Evolutionary conservation across 2,329 filamentous ascomycete genomes (phyloP), one percentile per base, ranked within the genome.

Genomic region (Colletotrichum eleusines): DNA sequence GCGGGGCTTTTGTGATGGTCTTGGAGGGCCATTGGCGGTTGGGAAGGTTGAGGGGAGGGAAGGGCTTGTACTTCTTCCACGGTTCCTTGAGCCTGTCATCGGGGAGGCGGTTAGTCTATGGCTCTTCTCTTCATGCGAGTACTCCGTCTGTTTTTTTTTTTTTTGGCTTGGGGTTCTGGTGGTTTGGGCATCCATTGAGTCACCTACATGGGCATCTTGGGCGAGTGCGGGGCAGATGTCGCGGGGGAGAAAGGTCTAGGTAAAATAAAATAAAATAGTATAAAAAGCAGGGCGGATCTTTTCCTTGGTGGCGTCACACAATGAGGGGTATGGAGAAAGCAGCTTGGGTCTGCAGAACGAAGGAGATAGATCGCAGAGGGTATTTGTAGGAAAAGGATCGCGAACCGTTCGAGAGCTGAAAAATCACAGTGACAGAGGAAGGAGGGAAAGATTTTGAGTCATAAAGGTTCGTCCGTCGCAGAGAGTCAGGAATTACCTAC

Each of bases 1-100:
- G 88, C 44, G 94, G 95, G 60, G 95, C 89, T 83, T 95, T 96
- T 77, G 93, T 89, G 77, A 98, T 88, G 50, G 88, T 89, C 84
- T 93, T 95, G 79, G 88, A 88, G 14, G 94, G 94, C 94, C 94
- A 97, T 92, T 92, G 89, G 46, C 92, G 87, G 80, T 94, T 85
- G 35, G 90, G 89, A 18, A 71, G 58, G 33, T 95, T 44, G 20
- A 69, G 40, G 48, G 50, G 44, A 23, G 51, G 42, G 66, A 74
- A 74, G 5, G 71, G 65, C 66, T 73, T 74, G 69, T 74, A 74
- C n/a, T 74, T 74, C 58, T 72, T 66, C 63, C 61, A 73, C 35
- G 73, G 69, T 33, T 72, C 66, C 55, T 72, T 71, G 59, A 74
- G 71, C 40, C 72, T 73, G 40, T 23, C 20, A 51, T 46, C 5